These are phyloP conservation scores for Odonthalia washingtoniensis DNA, from an alignment of 31 red algal species.

Conservation along the genomic window DNA sequence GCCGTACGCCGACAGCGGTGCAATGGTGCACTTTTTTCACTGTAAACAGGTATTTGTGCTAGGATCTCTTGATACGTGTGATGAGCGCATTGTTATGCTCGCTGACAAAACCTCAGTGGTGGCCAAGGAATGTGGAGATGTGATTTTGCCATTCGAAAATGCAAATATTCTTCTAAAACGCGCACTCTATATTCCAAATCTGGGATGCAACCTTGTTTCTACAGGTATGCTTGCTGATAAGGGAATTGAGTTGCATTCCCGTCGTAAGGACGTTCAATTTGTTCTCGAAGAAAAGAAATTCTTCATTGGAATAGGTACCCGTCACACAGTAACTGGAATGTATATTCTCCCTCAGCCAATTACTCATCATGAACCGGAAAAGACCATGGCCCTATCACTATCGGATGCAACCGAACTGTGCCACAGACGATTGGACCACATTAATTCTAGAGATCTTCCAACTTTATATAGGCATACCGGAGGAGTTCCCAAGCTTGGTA, in stretches of 20 bases:
- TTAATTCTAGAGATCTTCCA: conserved; percentile 23
- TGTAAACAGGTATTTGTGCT: too few species aligned
- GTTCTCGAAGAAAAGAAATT: background rate
- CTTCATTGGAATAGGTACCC: background rate
- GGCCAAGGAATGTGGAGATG: too few species aligned
- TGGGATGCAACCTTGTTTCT: background rate
- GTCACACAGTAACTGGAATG: background rate
- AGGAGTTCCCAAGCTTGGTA: conserved; percentile 14
- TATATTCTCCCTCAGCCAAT: conserved; percentile 10
- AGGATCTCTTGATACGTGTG: too few species aligned
- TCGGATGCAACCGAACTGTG: conserved; percentile 11
- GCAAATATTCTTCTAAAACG: background rate
- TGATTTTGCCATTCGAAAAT: background rate
- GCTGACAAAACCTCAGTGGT: too few species aligned
- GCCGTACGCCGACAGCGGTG: too few species aligned
- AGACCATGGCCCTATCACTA: too few species aligned
- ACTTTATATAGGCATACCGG: conserved; percentile 34
- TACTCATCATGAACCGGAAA: too few species aligned
- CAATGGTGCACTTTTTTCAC: too few species aligned
- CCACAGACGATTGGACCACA: conserved; percentile 46
- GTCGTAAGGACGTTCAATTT: background rate
- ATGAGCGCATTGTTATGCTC: too few species aligned
- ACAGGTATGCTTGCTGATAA: conserved; percentile 1
- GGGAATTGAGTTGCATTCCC: background rate
- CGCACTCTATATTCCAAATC: background rate